A percentile compares a stretch with the other conserved stretches of the same genome.
These are phyloP conservation scores for Panaeolus cyanescens DNA, from an alignment of 768 basidiomycete species.

Conservation along the genomic window DNA sequence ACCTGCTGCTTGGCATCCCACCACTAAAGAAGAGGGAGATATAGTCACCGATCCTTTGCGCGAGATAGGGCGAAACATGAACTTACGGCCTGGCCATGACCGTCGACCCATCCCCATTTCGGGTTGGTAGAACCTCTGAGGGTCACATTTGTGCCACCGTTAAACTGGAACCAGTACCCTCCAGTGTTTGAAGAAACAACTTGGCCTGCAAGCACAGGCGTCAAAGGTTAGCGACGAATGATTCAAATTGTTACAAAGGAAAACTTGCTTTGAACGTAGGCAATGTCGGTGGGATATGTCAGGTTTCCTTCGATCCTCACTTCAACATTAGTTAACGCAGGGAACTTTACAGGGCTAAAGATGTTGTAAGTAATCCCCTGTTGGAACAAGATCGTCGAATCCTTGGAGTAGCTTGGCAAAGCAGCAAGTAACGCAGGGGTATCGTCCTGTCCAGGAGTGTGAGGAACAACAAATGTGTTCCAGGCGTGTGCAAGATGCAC, in stretches of 20 bases:
- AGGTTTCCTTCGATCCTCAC: conserved; percentile 59
- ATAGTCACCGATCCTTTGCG: not conserved
- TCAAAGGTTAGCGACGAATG: not conserved
- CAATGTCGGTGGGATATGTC: conserved; percentile 53
- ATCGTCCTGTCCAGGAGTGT: conserved; percentile 49
- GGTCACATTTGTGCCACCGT: conserved; percentile 59
- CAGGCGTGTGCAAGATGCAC: conserved; percentile 32
- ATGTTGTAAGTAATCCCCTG: conserved; percentile 62
- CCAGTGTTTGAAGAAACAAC: conserved; percentile 36
- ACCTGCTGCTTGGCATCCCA: conserved; percentile 55
- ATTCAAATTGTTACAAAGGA: not conserved
- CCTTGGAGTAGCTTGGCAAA: conserved; percentile 37
- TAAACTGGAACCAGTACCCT: conserved; percentile 50
- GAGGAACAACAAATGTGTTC: conserved; percentile 55
- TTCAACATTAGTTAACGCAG: conserved; percentile 55
- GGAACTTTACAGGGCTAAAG: conserved; percentile 60
- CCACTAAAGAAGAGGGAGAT: conserved; percentile 40
- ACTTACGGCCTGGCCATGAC: conserved; percentile 54
- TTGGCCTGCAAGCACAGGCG: conserved; percentile 27
- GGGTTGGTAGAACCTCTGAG: conserved; percentile 55
- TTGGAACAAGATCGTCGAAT: conserved; percentile 58
- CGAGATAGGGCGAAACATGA: not conserved
- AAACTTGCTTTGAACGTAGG: conserved; percentile 47
- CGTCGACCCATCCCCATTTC: conserved; percentile 67
- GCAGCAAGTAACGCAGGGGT: conserved; percentile 48